Evolutionary conservation across 1,284 basidiomycete genomes (phyloP), one percentile per base, ranked within the genome.

Genomic region (Puccinia hordei): DNA sequence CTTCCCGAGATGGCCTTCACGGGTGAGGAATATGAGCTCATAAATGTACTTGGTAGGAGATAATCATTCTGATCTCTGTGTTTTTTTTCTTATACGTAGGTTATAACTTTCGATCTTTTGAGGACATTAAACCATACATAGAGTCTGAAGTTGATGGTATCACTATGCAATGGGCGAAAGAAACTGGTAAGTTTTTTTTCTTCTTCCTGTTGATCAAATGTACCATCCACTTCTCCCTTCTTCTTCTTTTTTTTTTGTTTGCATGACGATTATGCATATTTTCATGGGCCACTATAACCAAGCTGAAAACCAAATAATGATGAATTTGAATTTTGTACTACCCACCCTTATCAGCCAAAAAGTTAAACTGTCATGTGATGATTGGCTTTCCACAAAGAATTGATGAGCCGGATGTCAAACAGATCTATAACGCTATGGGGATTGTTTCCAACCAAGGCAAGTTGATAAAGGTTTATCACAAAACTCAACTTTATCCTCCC

Each of bases 401-500:
- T 35, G 12, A 57, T 53, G 66, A 78, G 35, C 53, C 46, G 38
- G 49, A 38, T 2, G 69, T 55, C 8, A 72, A 72, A 38, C 69
- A 72, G 51, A 22, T 72, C n/a, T 78, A 69, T 30, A 78, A 78
- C 33, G 59, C 75, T n/a, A 44, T 78, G 53, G 75, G 63, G 22
- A 78, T 78, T 27, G 59, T 78, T 57, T 78, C 75, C 13, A 78
- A 78, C 44, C 13, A n/a, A 35, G 44, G 61, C 53, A 49, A 78
- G 51, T 44, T 78, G 49, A 33, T 78, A 2, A 68, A 66, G 27
- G 63, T 66, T 1, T 78, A 78, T 49, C 75, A 78, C 41, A 78
- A 78, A 22, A 78, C 75, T 46, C 75, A 78, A 66, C 75, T 78
- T 19, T 78, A 78, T 46, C 75, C 75, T 27, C 63, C 75, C 51